A percentile compares a stretch with the other conserved stretches of the same genome.
phyloP scores from a whole-genome alignment of 1,284 basidiomycete species.

The Hemileia vastatrix region DNA sequence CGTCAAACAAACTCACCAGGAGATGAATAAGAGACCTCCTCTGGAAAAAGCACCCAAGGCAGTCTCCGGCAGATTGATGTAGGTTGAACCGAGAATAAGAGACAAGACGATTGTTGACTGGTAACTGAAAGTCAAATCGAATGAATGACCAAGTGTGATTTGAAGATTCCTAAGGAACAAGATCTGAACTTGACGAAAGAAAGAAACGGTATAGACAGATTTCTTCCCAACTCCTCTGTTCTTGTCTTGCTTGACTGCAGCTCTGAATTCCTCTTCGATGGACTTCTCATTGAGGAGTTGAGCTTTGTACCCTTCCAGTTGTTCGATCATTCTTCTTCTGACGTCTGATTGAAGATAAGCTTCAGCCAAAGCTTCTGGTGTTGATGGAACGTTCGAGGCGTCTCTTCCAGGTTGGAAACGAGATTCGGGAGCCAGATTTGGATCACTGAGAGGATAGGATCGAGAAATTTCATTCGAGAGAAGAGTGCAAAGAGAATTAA shows the following conservation, averaged over 20 bases:
- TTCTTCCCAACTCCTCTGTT: constrained; percentile 46
- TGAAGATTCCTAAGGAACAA: constrained; percentile 32
- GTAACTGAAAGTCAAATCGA: constrained; percentile 54
- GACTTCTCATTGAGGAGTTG: background rate
- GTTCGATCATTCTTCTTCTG: constrained; percentile 26
- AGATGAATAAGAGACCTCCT: constrained; percentile 35
- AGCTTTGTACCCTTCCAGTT: constrained; percentile 23
- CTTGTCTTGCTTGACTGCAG: constrained; percentile 28
- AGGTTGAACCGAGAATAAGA: constrained; percentile 35
- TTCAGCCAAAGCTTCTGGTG: constrained; percentile 27
- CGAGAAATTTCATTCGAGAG: background rate
- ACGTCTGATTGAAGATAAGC: constrained; percentile 27
- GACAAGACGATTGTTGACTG: constrained; percentile 34
- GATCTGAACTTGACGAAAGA: constrained; percentile 56
- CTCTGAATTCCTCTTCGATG: constrained; percentile 27
- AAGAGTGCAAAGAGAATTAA: constrained; percentile 26
- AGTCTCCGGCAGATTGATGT: constrained; percentile 32
- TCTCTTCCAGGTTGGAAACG: constrained; percentile 26
- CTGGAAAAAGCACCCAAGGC: constrained; percentile 36
- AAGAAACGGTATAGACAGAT: constrained; percentile 76
- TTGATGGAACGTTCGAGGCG: constrained; percentile 27
- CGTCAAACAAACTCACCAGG: too few species aligned
- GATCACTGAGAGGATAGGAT: constrained; percentile 26
- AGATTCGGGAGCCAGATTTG: constrained; percentile 25
- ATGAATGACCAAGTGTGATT: constrained; percentile 67